Conservation (phyloP, 768 basidiomycete genomes). For the Panellus pusillus region DNA sequence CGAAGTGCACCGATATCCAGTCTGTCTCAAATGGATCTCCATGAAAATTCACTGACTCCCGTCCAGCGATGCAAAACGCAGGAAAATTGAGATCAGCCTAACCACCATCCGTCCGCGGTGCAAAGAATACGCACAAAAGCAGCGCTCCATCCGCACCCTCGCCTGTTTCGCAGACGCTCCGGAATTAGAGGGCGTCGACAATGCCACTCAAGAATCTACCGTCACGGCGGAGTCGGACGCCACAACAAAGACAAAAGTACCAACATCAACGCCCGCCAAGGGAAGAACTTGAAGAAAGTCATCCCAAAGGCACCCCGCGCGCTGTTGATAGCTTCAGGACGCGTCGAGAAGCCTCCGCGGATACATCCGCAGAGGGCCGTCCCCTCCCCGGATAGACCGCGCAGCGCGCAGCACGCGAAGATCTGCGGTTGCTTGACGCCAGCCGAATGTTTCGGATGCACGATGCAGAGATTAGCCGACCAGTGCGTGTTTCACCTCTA, state of each 20-base stretch:
- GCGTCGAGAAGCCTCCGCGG: conserved; percentile 11
- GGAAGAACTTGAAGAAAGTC: not conserved
- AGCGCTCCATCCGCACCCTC: conserved; percentile 9
- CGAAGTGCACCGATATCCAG: too few species aligned
- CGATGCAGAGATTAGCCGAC: conserved; percentile 7
- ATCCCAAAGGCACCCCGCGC: not conserved
- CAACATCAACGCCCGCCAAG: not conserved
- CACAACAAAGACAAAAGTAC: not conserved
- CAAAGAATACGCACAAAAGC: conserved; percentile 15
- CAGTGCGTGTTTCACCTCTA: conserved; percentile 2
- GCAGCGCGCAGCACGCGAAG: not conserved
- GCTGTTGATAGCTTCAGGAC: conserved; percentile 3
- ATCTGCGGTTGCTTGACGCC: conserved; percentile 12
- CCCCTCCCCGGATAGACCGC: not conserved
- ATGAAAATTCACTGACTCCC: too few species aligned
- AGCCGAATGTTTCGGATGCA: conserved; percentile 5
- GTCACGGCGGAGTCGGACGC: not conserved
- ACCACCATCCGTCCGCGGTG: conserved; percentile 7
- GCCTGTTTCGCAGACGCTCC: not conserved
- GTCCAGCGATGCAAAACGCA: conserved; percentile 15
- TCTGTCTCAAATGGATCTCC: too few species aligned
- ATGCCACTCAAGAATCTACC: too few species aligned
- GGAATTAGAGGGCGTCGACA: not conserved
- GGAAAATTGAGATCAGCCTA: conserved; percentile 4
- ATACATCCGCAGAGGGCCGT: not conserved